These are phyloP conservation scores for Colletotrichum falcatum DNA, from an alignment of 2,329 filamentous ascomycete genomes.

Conservation along the genomic window DNA sequence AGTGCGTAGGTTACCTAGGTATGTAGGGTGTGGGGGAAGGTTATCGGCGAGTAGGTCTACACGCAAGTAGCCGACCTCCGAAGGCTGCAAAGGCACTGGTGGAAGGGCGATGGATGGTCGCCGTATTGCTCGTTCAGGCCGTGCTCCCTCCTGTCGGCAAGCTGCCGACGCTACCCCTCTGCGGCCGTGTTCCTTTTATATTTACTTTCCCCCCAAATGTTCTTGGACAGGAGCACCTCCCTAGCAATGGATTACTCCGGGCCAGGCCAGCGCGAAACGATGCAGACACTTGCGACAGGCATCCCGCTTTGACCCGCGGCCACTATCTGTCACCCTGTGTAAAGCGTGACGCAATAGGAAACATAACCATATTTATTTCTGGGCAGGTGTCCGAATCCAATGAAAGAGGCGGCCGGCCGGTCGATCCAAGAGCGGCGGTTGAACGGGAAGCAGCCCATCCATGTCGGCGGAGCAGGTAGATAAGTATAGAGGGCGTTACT, in stretches of 20 bases:
- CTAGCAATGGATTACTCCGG: not conserved
- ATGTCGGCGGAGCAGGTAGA: constrained; percentile 16
- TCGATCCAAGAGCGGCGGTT: constrained; percentile 12
- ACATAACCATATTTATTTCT: not conserved
- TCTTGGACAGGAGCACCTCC: not conserved
- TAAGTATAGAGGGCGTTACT: not conserved
- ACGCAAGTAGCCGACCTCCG: not conserved
- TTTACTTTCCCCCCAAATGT: not conserved
- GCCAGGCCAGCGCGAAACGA: constrained; percentile 13
- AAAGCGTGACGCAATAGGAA: not conserved
- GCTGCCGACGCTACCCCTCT: constrained; percentile 33
- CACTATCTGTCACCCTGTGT: constrained; percentile 13
- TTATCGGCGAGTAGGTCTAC: not conserved
- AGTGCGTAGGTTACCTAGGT: not conserved
- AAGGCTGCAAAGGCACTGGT: constrained; percentile 30
- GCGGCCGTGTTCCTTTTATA: not conserved
- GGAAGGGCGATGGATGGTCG: constrained; percentile 13
- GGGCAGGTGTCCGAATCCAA: not conserved
- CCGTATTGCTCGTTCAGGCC: constrained; percentile 23
- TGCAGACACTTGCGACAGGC: not conserved
- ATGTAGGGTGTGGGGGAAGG: not conserved
- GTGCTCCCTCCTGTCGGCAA: constrained; percentile 38
- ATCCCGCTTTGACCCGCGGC: constrained; percentile 25
- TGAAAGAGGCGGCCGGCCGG: not conserved
- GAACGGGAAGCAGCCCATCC: not conserved